Evolutionary conservation across 2,329 filamentous ascomycete genomes (phyloP).

Genomic region (Coleophoma crateriformis): DNA sequence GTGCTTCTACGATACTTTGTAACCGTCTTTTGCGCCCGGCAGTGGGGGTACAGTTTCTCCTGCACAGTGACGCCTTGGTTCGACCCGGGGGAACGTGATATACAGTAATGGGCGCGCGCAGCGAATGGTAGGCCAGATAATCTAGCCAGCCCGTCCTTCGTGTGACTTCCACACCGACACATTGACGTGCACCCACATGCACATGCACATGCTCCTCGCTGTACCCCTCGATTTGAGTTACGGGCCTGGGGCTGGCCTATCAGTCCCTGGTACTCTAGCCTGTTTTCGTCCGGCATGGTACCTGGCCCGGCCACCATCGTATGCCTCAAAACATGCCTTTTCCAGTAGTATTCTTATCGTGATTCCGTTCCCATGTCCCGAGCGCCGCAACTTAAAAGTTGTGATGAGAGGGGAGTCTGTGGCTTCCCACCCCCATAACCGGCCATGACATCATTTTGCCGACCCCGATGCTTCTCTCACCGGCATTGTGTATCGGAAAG

Average conservation of each 20-base stretch:
- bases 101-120: background rate
- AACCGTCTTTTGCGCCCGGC: background rate
- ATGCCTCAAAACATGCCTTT: conserved; percentile 1
- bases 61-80: conserved; percentile 5
- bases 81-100: background rate
- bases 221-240: background rate
- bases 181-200: conserved; percentile 9
- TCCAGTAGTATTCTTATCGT: background rate
- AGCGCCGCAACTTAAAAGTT: background rate
- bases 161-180: conserved; percentile 29
- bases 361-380: too few species aligned
- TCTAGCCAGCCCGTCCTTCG: conserved; percentile 1
- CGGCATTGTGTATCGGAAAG: too few species aligned
- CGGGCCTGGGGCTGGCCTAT: background rate
- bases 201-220: background rate
- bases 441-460: background rate
- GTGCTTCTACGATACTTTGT: conserved; percentile 3
- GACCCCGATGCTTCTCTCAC: background rate
- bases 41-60: conserved; percentile 2
- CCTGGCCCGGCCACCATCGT: conserved; percentile 1
- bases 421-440: background rate
- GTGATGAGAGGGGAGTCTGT: background rate
- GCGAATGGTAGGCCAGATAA: background rate
- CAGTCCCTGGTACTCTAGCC: background rate
- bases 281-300: background rate